phyloP scores from a whole-genome alignment of 805 yeast genomes.

The Zygotorulaspora chibaensis region DNA sequence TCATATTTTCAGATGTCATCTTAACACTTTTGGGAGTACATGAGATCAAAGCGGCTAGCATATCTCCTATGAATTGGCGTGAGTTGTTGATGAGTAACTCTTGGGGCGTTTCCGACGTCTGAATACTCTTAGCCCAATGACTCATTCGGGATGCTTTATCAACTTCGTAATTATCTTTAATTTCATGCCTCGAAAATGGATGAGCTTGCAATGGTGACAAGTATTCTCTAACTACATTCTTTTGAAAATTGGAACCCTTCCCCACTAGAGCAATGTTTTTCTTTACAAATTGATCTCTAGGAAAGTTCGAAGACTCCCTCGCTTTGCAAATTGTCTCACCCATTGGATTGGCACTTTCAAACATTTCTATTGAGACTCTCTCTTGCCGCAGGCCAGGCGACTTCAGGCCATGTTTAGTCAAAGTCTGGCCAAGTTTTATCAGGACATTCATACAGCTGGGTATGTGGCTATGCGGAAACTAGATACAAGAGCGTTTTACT shows the following conservation, averaged over 20 bases:
- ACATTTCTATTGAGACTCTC: conserved; percentile 8
- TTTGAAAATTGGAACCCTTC: conserved; percentile 31
- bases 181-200: conserved; percentile 26
- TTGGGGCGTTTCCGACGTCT: conserved; percentile 8
- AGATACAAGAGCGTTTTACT: not conserved
- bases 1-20: conserved; percentile 17
- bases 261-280: conserved; percentile 25
- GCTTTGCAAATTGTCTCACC: not conserved
- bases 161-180: conserved; percentile 20
- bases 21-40: conserved; percentile 11
- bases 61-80: conserved; percentile 16
- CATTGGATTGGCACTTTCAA: conserved; percentile 7
- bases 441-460: conserved; percentile 25
- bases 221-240: conserved; percentile 26
- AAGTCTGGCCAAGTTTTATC: conserved; percentile 34
- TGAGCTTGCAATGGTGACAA: conserved; percentile 28
- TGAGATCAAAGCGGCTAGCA: conserved; percentile 15
- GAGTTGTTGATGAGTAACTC: conserved; percentile 13
- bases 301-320: not conserved
- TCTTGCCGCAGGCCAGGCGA: conserved; percentile 9
- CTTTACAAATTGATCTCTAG: conserved; percentile 2
- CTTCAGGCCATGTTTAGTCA: conserved; percentile 17
- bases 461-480: not conserved
- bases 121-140: conserved; percentile 7
- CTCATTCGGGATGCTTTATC: conserved; percentile 14